These are phyloP conservation scores for Penicillium nucicola DNA, from an alignment of 495 filamentous ascomycete species.

Conservation along the genomic window DNA sequence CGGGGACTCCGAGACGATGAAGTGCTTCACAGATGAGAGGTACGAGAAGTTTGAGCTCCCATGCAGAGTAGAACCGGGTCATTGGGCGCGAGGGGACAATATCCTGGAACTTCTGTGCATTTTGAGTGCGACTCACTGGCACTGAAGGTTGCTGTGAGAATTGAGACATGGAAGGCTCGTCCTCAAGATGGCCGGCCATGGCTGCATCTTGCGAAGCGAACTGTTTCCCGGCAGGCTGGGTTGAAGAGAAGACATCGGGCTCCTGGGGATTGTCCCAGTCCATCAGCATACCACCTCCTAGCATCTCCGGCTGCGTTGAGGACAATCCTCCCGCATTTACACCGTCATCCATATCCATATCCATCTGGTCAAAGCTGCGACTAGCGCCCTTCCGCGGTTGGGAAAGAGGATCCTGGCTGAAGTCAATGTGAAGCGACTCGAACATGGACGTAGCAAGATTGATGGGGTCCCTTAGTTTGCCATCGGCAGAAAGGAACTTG, in stretches of 20 bases:
- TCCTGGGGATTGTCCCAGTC: conserved; percentile 70
- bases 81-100: conserved; percentile 79
- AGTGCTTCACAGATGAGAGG: conserved; percentile 77
- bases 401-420: conserved; percentile 63
- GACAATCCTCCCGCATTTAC: conserved; percentile 44
- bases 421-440: conserved; percentile 87
- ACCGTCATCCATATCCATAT: conserved; percentile 49
- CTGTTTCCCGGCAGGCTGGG: conserved; percentile 42
- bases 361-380: conserved; percentile 43
- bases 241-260: conserved; percentile 51
- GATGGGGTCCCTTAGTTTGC: conserved; percentile 74
- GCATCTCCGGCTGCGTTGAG: conserved; percentile 78
- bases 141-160: conserved; percentile 82
- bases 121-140: conserved; percentile 78
- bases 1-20: conserved; percentile 76
- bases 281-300: conserved; percentile 63
- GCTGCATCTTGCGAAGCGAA: conserved; percentile 28
- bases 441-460: conserved; percentile 89
- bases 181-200: conserved; percentile 64
- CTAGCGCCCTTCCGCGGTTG: conserved; percentile 36
- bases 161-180: conserved; percentile 90
- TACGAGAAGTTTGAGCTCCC: conserved; percentile 73
- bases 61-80: conserved; percentile 86
- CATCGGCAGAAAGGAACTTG: conserved; percentile 66
- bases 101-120: conserved; percentile 81